Evolutionary conservation across 371 early-diverging fungal species (phyloP).

Genomic region (Mucor ambiguus): DNA sequence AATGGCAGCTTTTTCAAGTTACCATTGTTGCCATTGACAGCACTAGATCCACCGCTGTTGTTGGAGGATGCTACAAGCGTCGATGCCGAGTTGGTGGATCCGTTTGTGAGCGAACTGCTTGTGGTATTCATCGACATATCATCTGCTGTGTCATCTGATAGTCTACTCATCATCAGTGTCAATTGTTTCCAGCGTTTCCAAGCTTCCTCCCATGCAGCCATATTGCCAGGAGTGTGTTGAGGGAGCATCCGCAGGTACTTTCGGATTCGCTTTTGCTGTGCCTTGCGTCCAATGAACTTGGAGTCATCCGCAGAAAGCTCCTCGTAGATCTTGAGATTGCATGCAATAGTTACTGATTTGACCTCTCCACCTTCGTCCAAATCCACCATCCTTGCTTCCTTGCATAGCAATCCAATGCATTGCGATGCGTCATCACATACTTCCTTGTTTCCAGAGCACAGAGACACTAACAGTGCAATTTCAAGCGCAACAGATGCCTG

Average conservation of each 20-base stretch:
- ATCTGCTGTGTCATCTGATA: slow-evolving; percentile 38
- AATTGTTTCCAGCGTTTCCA: slow-evolving; percentile 81
- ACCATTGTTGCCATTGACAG: background rate
- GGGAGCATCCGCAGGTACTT: slow-evolving; percentile 68
- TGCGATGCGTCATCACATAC: slow-evolving; percentile 61
- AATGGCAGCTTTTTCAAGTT: slow-evolving; percentile 8
- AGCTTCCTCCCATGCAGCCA: slow-evolving; percentile 87
- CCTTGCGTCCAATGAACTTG: slow-evolving; percentile 67
- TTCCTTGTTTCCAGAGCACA: slow-evolving; percentile 76
- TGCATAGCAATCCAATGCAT: slow-evolving; percentile 64
- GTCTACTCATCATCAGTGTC: slow-evolving; percentile 48
- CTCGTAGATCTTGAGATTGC: slow-evolving; percentile 70
- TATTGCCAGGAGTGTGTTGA: slow-evolving; percentile 72
- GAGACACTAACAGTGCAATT: slow-evolving; percentile 69
- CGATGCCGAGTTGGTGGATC: background rate
- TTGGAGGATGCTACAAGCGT: background rate
- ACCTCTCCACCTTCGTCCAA: slow-evolving; percentile 55
- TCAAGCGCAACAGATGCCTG: slow-evolving; percentile 77
- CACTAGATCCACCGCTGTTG: background rate
- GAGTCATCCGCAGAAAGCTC: slow-evolving; percentile 63
- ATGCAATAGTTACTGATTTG: slow-evolving; percentile 59
- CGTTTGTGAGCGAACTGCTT: background rate
- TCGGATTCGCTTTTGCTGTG: slow-evolving; percentile 78
- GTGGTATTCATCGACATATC: slow-evolving; percentile 15
- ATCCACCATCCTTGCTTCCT: slow-evolving; percentile 61